These are phyloP conservation scores for Coemansia sp. DNA, from an alignment of 192 early-diverging fungal genomes.

Conservation along the genomic window DNA sequence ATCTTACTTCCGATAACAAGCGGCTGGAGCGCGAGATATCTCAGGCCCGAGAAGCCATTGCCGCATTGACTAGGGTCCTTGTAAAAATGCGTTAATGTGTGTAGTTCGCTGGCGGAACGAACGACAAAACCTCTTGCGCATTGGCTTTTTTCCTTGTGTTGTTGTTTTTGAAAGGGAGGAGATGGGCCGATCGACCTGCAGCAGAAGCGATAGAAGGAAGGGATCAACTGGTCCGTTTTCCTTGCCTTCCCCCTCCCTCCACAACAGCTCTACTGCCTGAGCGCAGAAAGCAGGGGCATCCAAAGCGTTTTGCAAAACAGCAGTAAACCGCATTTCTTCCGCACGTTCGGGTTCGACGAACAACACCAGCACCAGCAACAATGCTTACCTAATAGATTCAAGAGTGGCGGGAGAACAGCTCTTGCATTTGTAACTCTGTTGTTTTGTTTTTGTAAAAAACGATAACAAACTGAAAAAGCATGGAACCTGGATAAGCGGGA, in stretches of 20 bases:
- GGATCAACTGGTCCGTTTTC: too few species aligned
- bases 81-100: background rate
- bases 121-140: background rate
- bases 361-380: too few species aligned
- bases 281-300: too few species aligned
- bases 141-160: background rate
- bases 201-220: background rate
- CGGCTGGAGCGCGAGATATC: constrained; percentile 14
- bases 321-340: too few species aligned
- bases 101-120: background rate
- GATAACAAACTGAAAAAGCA: background rate
- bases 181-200: background rate
- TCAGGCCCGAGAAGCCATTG: constrained; percentile 12
- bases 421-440: background rate
- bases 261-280: too few species aligned
- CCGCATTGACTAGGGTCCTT: constrained; percentile 22
- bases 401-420: background rate
- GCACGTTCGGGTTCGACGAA: too few species aligned
- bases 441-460: background rate
- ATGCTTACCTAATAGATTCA: too few species aligned
- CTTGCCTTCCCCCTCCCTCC: too few species aligned
- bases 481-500: background rate
- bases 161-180: background rate
- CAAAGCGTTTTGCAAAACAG: too few species aligned
- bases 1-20: constrained; percentile 14